Evolutionary conservation across 257 asterid species (phyloP), one percentile per base, ranked within the genome.

Genomic region (Nicotiana knightiana): DNA sequence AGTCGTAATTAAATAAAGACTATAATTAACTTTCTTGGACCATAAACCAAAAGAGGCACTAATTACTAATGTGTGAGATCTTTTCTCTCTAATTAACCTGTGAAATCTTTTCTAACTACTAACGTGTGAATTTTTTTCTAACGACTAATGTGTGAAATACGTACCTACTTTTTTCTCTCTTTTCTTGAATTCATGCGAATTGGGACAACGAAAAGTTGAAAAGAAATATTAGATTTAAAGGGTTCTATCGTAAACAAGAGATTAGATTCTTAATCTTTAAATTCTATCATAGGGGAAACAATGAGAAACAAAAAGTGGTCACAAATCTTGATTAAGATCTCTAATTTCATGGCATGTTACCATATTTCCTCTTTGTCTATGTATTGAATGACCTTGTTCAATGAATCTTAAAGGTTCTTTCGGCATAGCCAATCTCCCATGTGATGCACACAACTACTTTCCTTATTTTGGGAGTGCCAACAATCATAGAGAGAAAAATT

Each of bases 381-480:
- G 6, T 48, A 73, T 46, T 73, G 39, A n/a, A 46, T 73, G 61
- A 11, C 79, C 26, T 73, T 71, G 79, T 73, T 26, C 79, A 73
- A 13, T 48, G 79, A 43, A 73, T 73, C 79, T 73, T 48, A 48
- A 43, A 70, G 62, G 39, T 26, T 73, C 39, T 73, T 73, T 73
- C 62, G 62, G 62, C 62, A 73, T 17, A 46, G 62, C 16, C 77
- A 73, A 73, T 73, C 62, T 48, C 39, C 79, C 79, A 73, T 73
- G 79, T 73, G 79, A 73, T 48, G 28, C 26, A 33, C 78, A 73
- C 62, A 73, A 73, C 79, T 73, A 73, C 79, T 73, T 73, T 48
- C 79, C 79, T 48, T 73, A 73, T 73, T 73, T 48, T 73, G 62
- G 62, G 62, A 73, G 62, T 21, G 62, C 39, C 16, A 73, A 73